Percentiles rank a stretch among this genome's conserved stretches.
Evolutionary conservation across 495 filamentous ascomycete species (phyloP).

Genomic region (Tuber melanosporum): DNA sequence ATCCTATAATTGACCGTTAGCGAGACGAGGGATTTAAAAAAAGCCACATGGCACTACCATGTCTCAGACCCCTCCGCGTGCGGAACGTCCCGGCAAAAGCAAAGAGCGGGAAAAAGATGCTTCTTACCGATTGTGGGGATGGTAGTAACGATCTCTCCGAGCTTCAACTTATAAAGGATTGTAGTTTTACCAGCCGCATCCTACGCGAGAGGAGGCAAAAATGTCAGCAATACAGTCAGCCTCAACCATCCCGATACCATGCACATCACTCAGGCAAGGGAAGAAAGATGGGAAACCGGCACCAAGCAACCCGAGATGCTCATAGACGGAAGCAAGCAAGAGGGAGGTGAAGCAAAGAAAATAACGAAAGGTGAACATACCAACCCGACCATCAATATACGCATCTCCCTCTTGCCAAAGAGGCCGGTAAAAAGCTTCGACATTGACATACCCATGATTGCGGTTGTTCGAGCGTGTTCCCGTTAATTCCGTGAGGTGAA

Average conservation of each 20-base stretch:
- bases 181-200: slow-evolving; percentile 99
- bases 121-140: slow-evolving; percentile 97
- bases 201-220: slow-evolving; percentile 26
- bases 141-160: slow-evolving; percentile 99
- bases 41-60: background rate
- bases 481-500: slow-evolving; percentile 31
- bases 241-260: slow-evolving; percentile 22
- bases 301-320: background rate
- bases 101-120: slow-evolving; percentile 12
- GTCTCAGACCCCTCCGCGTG: background rate
- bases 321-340: slow-evolving; percentile 1
- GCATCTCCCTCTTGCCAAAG: slow-evolving; percentile 99
- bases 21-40: background rate
- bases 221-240: slow-evolving; percentile 21
- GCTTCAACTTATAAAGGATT: slow-evolving; percentile 99
- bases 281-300: background rate
- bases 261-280: background rate
- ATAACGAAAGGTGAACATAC: slow-evolving; percentile 24
- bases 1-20: slow-evolving; percentile 53
- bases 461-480: slow-evolving; percentile 38
- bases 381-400: slow-evolving; percentile 98
- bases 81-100: slow-evolving; percentile 6
- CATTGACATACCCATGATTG: slow-evolving; percentile 88
- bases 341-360: slow-evolving; percentile 4
- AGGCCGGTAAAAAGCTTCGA: slow-evolving; percentile 90